phyloP scores from a whole-genome alignment of 2,329 filamentous ascomycete species.

The Zasmidium angulare region DNA sequence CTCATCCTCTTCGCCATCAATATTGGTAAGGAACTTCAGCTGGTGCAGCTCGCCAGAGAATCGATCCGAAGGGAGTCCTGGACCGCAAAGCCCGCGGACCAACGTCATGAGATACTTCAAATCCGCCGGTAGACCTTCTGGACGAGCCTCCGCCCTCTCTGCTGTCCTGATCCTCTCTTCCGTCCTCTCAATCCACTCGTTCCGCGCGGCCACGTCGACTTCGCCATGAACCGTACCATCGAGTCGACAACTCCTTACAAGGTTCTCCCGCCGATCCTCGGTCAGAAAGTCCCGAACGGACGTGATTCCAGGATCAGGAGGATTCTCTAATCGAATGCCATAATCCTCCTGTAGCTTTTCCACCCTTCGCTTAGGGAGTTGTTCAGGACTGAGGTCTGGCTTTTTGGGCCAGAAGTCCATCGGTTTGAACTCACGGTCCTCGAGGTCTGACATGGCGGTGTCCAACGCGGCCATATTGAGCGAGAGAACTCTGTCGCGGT shows the following conservation, averaged over 20 bases:
- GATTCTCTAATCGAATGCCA: not conserved
- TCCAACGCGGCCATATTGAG: constrained; percentile 1
- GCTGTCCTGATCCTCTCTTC: constrained; percentile 3
- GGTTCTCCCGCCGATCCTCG: constrained; percentile 1
- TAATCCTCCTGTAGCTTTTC: not conserved
- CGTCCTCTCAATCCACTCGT: constrained; percentile 1
- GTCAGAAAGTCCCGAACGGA: not conserved
- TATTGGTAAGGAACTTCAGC: constrained; percentile 4
- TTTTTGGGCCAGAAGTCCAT: not conserved
- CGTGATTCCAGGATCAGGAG: not conserved
- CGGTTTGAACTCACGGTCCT: not conserved
- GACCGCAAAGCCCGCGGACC: constrained; percentile 3
- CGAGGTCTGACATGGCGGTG: not conserved
- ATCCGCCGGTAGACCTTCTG: constrained; percentile 1
- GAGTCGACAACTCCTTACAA: constrained; percentile 2
- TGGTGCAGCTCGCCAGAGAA: constrained; percentile 2
- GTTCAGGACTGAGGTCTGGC: not conserved
- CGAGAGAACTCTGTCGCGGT: constrained; percentile 1
- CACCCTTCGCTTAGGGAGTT: not conserved
- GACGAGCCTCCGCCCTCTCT: not conserved
- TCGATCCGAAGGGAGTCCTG: not conserved
- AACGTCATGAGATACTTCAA: constrained; percentile 9
- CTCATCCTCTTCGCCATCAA: not conserved
- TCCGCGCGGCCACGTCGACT: not conserved
- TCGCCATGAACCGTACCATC: constrained; percentile 1